Conservation (phyloP, 257 asterid species). For the Jacaranda copaia region DNA sequence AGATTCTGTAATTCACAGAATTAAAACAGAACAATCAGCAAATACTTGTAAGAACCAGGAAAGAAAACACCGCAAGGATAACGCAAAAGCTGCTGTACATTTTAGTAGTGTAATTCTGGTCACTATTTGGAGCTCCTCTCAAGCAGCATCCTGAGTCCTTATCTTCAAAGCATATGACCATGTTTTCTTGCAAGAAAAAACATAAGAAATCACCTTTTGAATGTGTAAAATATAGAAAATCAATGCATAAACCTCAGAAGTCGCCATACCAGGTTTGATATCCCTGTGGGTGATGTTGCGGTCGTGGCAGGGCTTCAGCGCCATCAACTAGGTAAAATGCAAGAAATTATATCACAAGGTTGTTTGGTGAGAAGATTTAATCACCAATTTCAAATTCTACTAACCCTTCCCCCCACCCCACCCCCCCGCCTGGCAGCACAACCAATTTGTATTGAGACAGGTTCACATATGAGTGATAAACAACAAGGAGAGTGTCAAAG, state of each 20-base stretch:
- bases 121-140: constrained; percentile 66
- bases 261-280: constrained; percentile 89
- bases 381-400: background rate
- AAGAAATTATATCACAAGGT: constrained; percentile 39
- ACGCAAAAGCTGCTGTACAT: constrained; percentile 56
- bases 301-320: constrained; percentile 91
- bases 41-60: constrained; percentile 27
- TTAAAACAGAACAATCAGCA: constrained; percentile 13
- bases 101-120: constrained; percentile 69
- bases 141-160: constrained; percentile 80
- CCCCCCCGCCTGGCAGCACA: background rate
- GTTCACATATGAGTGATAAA: background rate
- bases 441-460: background rate
- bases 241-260: constrained; percentile 18
- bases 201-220: constrained; percentile 32
- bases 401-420: background rate
- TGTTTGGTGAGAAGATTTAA: constrained; percentile 30
- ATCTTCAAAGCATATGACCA: constrained; percentile 95
- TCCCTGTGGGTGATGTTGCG: constrained; percentile 97
- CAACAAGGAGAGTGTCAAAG: constrained; percentile 10
- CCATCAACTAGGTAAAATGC: constrained; percentile 69
- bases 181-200: constrained; percentile 70
- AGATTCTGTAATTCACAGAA: background rate
- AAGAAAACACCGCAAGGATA: constrained; percentile 6
- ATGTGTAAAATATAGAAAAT: background rate